phyloP scores from a whole-genome alignment of 371 early-diverging fungal species.

The Haplosporangium sp. region DNA sequence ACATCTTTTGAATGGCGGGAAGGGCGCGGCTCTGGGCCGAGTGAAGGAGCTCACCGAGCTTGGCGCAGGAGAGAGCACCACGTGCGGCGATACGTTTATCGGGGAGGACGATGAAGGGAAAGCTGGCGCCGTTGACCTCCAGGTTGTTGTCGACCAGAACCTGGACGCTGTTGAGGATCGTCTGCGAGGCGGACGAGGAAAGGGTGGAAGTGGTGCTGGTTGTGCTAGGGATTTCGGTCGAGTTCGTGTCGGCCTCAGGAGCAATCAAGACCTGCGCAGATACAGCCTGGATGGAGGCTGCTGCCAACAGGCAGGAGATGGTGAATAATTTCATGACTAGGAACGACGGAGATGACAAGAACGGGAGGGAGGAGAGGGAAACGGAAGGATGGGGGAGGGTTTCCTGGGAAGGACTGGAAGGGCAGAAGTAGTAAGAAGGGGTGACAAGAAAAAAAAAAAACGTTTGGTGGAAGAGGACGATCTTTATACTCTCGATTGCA shows the following conservation, averaged over 20 bases:
- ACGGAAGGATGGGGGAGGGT: background rate
- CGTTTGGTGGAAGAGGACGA: slow-evolving; percentile 6
- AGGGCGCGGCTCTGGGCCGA: slow-evolving; percentile 44
- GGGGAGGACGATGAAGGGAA: slow-evolving; percentile 47
- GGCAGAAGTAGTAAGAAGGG: slow-evolving; percentile 2
- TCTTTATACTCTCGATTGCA: slow-evolving; percentile 11
- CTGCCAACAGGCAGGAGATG: slow-evolving; percentile 51
- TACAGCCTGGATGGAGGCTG: slow-evolving; percentile 39
- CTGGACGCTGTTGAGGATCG: slow-evolving; percentile 42
- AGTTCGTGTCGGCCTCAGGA: slow-evolving; percentile 45
- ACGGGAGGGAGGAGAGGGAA: background rate
- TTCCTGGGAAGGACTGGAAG: slow-evolving; percentile 31
- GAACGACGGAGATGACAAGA: too few relatives aligned
- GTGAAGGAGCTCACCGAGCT: slow-evolving; percentile 46
- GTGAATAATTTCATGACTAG: slow-evolving; percentile 38
- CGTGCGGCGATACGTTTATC: slow-evolving; percentile 39
- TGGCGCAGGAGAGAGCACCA: slow-evolving; percentile 29
- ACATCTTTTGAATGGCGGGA: slow-evolving; percentile 40
- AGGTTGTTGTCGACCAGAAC: slow-evolving; percentile 52
- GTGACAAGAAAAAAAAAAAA: slow-evolving; percentile 8
- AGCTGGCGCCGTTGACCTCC: slow-evolving; percentile 44
- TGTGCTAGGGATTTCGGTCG: slow-evolving; percentile 19
- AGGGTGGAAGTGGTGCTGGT: slow-evolving; percentile 5
- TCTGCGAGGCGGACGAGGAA: slow-evolving; percentile 1
- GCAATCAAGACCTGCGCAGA: slow-evolving; percentile 53